Evolutionary conservation across 2,329 filamentous ascomycete genomes (phyloP), one percentile per base, ranked within the genome.

Genomic region (Scedosporium minutisporum): DNA sequence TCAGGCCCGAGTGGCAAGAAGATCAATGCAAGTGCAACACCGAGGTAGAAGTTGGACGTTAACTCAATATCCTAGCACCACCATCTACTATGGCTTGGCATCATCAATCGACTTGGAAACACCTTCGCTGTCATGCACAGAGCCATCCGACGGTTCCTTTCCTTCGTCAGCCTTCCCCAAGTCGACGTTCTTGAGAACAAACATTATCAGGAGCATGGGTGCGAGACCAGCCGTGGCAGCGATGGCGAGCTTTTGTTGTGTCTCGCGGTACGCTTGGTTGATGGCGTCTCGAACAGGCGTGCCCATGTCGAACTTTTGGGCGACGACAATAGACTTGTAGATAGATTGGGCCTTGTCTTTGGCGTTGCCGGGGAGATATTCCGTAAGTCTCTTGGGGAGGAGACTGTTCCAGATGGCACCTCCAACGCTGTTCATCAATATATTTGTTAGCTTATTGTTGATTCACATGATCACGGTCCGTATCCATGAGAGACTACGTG

Each of bases 321-420:
- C 69, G 1, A 65, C 65, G 4, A 70, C 69, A 7, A 71, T 67
- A 6, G 68, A 70, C 1, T 65, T 63, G 60, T 69, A 71, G 21
- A 71, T 71, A 1, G 51, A 38, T 2, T 62, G 55, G 4, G 66
- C 64, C 14, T 66, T 67, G 0, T 38, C 58, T 23, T 66, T 68
- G 21, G 68, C 66, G 23, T 62, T 57, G 0, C 63, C 62, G 2
- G 69, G 68, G 12, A 70, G 68, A 42, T 70, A 69, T 0, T 62
- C 57, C 3, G 60, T n/a, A 1, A 72, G 68, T 18, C 72, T 72
- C 12, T 65, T 62, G 0, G 68, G 69, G 2, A 72, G 68, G 3
- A 69, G 65, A 10, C 68, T 68, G 53, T 70, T 70, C 74, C 74
- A 76, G 38, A 75, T 75, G 9, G 72, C 73, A 1, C 74, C 74